Conservation (phyloP, 2,329 filamentous ascomycete species). For the Verticillium nonalfalfae region DNA sequence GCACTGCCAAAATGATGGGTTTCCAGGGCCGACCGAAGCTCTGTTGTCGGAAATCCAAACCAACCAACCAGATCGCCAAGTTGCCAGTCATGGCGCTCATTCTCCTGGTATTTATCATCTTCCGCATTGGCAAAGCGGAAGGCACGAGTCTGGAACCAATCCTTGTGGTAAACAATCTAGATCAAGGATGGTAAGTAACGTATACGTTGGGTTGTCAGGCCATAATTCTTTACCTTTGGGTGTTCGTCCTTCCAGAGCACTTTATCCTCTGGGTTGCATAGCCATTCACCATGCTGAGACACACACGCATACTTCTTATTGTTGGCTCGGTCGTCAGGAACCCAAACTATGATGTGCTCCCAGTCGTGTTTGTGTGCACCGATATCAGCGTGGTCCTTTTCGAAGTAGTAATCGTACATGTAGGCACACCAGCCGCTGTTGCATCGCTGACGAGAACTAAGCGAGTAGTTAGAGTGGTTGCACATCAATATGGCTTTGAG, state of each 20-base stretch:
- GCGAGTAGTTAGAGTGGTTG: no score
- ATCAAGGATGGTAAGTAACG: neutral
- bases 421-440: conserved; percentile 24
- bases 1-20: neutral
- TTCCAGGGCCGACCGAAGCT: neutral
- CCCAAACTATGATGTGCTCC: conserved; percentile 21
- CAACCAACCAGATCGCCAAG: neutral
- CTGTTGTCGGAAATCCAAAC: neutral
- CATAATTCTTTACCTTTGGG: neutral
- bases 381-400: conserved; percentile 16
- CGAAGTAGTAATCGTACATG: conserved; percentile 21
- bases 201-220: neutral
- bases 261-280: neutral
- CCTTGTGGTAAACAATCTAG: neutral
- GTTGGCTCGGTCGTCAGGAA: neutral
- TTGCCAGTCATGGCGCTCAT: neutral
- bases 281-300: neutral
- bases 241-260: neutral
- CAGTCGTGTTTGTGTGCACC: conserved; percentile 30
- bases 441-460: conserved; percentile 20
- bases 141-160: neutral
- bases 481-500: no score
- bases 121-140: neutral
- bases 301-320: neutral
- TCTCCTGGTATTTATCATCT: neutral